phyloP scores from a whole-genome alignment of 2,329 filamentous ascomycete genomes.

The Stemphylium vesicarium region DNA sequence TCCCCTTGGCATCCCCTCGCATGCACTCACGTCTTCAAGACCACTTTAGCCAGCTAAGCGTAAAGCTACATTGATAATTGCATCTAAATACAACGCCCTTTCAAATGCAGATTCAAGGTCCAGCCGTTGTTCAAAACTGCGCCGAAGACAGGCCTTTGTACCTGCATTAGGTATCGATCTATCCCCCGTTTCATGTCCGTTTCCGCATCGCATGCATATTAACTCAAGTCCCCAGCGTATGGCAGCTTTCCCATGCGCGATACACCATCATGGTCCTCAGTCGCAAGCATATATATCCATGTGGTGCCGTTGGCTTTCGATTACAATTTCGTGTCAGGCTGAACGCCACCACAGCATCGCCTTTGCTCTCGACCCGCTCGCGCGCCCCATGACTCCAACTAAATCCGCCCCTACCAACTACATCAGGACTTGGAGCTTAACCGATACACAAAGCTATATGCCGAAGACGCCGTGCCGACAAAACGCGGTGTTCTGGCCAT shows the following conservation, averaged over 20 bases:
- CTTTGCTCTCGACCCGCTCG: not conserved
- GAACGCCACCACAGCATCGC: not conserved
- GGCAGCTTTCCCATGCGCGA: not conserved
- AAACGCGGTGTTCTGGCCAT: conserved; percentile 14
- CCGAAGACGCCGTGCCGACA: conserved; percentile 10
- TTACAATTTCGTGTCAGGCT: not conserved
- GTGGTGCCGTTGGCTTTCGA: not conserved
- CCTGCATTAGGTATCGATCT: conserved; percentile 9
- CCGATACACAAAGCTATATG: not conserved
- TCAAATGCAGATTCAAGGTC: not conserved
- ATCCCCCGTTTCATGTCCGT: not conserved
- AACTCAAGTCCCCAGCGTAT: not conserved
- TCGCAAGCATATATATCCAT: conserved; percentile 12
- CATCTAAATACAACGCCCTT: not conserved
- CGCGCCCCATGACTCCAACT: not conserved
- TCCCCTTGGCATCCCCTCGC: no score
- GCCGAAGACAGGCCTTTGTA: conserved; percentile 8
- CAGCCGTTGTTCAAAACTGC: not conserved
- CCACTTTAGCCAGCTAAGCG: no score
- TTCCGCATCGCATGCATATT: not conserved
- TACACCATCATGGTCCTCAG: conserved; percentile 33
- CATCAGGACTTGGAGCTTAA: not conserved
- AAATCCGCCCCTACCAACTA: not conserved
- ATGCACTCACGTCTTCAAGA: no score
- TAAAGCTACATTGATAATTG: no score